Evolutionary conservation across 169 alveolate genomes (phyloP).

Genomic region (Perkinsus marinus): DNA sequence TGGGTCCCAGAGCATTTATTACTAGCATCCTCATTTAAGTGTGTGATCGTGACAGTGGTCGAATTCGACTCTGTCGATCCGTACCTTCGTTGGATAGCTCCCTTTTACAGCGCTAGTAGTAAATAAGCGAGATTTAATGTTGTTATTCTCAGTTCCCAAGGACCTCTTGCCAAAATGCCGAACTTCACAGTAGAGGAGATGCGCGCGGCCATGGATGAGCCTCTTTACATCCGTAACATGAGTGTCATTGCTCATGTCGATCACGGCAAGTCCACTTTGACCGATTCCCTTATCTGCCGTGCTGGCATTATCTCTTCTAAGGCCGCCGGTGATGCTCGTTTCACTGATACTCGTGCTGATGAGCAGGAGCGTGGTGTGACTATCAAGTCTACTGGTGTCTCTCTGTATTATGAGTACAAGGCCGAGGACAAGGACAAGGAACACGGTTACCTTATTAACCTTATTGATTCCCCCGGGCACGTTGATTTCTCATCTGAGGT

Average conservation of each 20-base stretch:
- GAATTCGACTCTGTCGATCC: no score
- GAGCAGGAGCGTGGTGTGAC: constrained; percentile 99
- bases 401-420: constrained; percentile 93
- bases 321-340: constrained; percentile 97
- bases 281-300: constrained; percentile 94
- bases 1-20: no score
- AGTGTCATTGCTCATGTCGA: constrained; percentile 99
- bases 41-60: no score
- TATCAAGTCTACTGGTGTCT: constrained; percentile 97
- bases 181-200: constrained; percentile 98
- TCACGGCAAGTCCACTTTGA: constrained; percentile 98
- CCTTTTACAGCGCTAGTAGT: no score
- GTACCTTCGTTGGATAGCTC: no score
- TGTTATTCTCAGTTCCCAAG: constrained; percentile 2
- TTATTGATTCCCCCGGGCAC: constrained; percentile 99
- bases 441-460: constrained; percentile 80
- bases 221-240: constrained; percentile 96
- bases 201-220: constrained; percentile 95
- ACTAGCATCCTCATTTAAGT: no score
- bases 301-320: constrained; percentile 97
- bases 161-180: constrained; percentile 56
- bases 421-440: constrained; percentile 70
- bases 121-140: no score
- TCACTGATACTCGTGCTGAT: constrained; percentile 97
- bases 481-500: constrained; percentile 99